Conservation (phyloP, 192 early-diverging fungal genomes). For the Spizellomyces punctatus region DNA sequence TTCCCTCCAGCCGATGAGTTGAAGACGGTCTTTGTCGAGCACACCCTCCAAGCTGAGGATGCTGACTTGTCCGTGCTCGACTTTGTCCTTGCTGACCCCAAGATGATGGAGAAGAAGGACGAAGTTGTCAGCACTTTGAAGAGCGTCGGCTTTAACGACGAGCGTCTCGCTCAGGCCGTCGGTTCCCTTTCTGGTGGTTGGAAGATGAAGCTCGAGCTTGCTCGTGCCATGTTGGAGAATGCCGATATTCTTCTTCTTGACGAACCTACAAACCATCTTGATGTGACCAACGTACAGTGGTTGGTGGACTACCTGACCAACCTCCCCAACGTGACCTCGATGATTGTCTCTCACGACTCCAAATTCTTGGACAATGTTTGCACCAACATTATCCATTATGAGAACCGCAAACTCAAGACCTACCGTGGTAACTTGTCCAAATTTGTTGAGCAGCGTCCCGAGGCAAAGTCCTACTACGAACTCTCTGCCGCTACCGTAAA, state of each 20-base stretch:
- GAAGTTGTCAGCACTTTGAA: constrained; percentile 59
- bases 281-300: constrained; percentile 66
- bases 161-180: constrained; percentile 64
- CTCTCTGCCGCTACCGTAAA: constrained; percentile 61
- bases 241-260: constrained; percentile 84
- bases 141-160: constrained; percentile 70
- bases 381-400: constrained; percentile 85
- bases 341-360: constrained; percentile 88
- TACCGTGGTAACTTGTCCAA: constrained; percentile 81
- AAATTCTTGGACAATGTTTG: constrained; percentile 79
- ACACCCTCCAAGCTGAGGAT: constrained; percentile 73
- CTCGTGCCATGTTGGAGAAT: constrained; percentile 82
- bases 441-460: constrained; percentile 75
- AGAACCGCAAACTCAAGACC: constrained; percentile 76
- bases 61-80: constrained; percentile 71
- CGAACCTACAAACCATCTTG: constrained; percentile 87
- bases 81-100: constrained; percentile 61
- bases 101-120: constrained; percentile 45
- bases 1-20: constrained; percentile 79
- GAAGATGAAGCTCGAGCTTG: constrained; percentile 90
- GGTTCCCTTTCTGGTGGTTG: constrained; percentile 80
- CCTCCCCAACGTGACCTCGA: constrained; percentile 74
- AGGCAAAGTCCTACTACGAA: constrained; percentile 78
- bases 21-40: constrained; percentile 79
- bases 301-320: constrained; percentile 72